Evolutionary conservation across 2,329 filamentous ascomycete species (phyloP), one percentile per base, ranked within the genome.

Genomic region (Aaosphaeria pasadenensis): DNA sequence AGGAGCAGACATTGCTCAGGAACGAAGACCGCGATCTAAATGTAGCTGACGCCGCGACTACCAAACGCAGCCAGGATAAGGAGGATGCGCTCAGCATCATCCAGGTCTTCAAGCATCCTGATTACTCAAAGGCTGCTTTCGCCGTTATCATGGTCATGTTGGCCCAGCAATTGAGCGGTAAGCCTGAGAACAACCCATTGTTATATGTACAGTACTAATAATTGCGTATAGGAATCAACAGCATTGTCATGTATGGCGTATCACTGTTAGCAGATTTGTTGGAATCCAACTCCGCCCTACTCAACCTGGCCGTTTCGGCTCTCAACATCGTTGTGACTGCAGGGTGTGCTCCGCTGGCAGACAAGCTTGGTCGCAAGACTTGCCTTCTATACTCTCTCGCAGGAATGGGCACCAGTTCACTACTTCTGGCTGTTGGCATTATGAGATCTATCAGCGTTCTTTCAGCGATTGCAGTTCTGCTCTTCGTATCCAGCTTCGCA

Each of bases 231-330:
- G 63, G 90, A 42, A 92, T 97, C 74, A 97, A 99, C 79, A 92
- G 88, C 49, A 92, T 97, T 64, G 88, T 97, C 72, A 96, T 99
- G 91, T 99, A 99, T 71, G 95, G 91, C 2, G 94, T 97, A 5
- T 91, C 89, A 1, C 83, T 99, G 1, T 81, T 99, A 11, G 84
- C 87, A 31, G 84, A 85, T 53, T 80, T 97, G 1, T 81, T 99
- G 0, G 87, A 89, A 4, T 83, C 90, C 42, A 90, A 85, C 52
- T 92, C 91, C 0, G 87, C 87, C 0, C 74, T 95, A 1, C 79
- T 99, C 45, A 95, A 92, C 46, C 92, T 97, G 51, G 74, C 88
- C 46, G 91, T 97, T 50, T 96, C 91, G 0, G 79, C 84, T 9
- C 82, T 96, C 64, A 97, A 97, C 71, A 83, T 99, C 33, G 61